A percentile compares a stretch with the other conserved stretches of the same genome.
Evolutionary conservation across 2,329 filamentous ascomycete genomes (phyloP).

Genomic region (Ilyonectria destructans): DNA sequence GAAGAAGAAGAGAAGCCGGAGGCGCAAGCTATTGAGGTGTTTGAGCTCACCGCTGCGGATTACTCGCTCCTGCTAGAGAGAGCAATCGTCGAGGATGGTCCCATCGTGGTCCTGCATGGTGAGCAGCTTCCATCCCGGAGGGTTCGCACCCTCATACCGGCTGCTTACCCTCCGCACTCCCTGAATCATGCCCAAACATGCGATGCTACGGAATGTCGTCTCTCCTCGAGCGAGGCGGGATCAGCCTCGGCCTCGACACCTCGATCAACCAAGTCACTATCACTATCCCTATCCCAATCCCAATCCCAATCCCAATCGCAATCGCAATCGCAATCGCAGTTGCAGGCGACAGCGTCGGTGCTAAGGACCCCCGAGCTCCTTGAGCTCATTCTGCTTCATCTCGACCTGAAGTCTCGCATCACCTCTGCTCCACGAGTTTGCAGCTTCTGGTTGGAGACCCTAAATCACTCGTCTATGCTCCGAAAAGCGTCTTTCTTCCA

Average conservation of each 20-base stretch:
- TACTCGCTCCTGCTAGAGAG: background rate
- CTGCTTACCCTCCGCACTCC: background rate
- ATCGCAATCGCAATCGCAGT: too few species aligned
- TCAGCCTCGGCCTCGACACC: background rate
- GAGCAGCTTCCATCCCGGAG: too few species aligned
- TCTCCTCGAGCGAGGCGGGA: background rate
- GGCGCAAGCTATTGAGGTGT: background rate
- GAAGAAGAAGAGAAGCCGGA: background rate
- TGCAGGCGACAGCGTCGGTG: background rate
- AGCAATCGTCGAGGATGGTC: background rate
- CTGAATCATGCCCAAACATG: background rate
- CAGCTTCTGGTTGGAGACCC: conserved; percentile 40
- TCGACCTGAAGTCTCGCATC: conserved; percentile 49
- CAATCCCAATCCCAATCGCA: too few species aligned
- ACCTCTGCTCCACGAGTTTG: conserved; percentile 45
- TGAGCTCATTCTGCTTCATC: conserved; percentile 46
- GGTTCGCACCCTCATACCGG: too few species aligned
- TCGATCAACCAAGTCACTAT: too few species aligned
- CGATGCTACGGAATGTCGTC: background rate
- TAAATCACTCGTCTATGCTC: conserved; percentile 29
- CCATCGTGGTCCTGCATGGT: background rate
- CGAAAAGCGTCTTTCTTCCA: conserved; percentile 39
- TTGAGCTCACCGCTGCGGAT: background rate
- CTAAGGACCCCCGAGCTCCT: conserved; percentile 42
- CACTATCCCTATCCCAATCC: too few species aligned